Conservation (phyloP, 2,329 filamentous ascomycete genomes). For the Dryadomyces sulphureus region DNA sequence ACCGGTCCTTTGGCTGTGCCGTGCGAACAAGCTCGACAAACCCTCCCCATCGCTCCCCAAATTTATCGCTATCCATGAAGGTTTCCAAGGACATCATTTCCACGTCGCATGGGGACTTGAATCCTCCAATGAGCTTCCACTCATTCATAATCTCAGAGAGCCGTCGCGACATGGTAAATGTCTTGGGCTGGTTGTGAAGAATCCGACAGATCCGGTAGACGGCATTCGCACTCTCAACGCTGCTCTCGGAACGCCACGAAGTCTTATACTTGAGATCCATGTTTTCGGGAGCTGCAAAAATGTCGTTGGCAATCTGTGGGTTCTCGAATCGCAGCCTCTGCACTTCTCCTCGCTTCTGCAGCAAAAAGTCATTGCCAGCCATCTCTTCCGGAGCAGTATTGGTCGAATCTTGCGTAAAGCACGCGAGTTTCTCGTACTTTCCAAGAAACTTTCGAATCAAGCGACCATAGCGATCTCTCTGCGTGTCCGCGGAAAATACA, state of each 20-base stretch:
- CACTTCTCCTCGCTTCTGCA: no score
- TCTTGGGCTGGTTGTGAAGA: background rate
- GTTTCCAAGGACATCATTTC: background rate
- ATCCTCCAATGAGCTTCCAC: background rate
- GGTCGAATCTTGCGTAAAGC: no score
- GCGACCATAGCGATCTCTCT: conserved; percentile 21
- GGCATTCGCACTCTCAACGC: no score
- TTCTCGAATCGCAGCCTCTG: no score
- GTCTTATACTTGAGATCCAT: background rate
- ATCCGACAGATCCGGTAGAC: no score
- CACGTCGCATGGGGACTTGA: background rate
- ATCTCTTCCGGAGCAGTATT: no score
- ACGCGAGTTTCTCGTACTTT: conserved; percentile 16
- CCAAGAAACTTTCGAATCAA: conserved; percentile 16
- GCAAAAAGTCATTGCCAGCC: no score
- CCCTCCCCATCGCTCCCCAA: conserved; percentile 12
- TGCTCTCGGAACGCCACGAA: background rate
- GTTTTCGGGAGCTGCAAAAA: no score
- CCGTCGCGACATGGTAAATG: background rate
- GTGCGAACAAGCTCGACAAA: conserved; percentile 12
- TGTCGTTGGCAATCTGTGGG: no score
- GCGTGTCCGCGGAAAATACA: conserved; percentile 17
- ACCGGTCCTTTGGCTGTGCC: background rate
- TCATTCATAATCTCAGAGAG: background rate
- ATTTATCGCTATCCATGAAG: background rate